phyloP scores from a whole-genome alignment of 1,284 basidiomycete genomes.

The Trametes polyzona region DNA sequence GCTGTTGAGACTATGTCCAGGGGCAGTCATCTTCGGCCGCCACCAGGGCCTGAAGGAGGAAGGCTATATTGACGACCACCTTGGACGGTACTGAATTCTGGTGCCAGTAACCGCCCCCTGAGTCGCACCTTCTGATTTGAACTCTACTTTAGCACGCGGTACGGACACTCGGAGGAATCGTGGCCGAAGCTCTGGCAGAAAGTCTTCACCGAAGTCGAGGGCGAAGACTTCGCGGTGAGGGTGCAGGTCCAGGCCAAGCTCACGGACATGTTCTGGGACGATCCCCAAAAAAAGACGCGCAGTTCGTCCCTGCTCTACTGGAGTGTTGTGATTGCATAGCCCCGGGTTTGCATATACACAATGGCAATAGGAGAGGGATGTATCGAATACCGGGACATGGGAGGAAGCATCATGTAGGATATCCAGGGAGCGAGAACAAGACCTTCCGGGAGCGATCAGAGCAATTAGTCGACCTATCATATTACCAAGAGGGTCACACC shows the following conservation, averaged over 20 bases:
- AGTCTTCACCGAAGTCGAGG: slow-evolving; percentile 32
- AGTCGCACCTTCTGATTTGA: not conserved
- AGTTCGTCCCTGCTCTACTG: slow-evolving; percentile 29
- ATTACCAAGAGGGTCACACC: too few relatives aligned
- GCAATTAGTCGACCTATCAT: too few relatives aligned
- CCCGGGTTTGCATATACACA: too few relatives aligned
- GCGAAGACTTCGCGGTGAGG: slow-evolving; percentile 26
- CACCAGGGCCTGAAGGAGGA: slow-evolving; percentile 36
- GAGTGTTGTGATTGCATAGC: slow-evolving; percentile 30
- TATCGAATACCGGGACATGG: too few relatives aligned
- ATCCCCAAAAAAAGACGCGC: not conserved
- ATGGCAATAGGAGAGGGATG: too few relatives aligned
- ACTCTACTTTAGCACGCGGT: slow-evolving; percentile 28
- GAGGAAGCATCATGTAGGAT: too few relatives aligned
- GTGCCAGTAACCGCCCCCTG: not conserved
- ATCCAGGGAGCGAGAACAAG: too few relatives aligned
- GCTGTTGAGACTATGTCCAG: slow-evolving; percentile 30
- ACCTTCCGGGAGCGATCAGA: too few relatives aligned
- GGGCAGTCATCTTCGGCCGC: slow-evolving; percentile 37
- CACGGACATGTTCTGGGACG: not conserved
- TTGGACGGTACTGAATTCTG: slow-evolving; percentile 28
- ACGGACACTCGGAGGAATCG: slow-evolving; percentile 34
- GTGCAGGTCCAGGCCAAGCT: slow-evolving; percentile 31
- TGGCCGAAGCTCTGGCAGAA: slow-evolving; percentile 36
- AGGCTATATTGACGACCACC: slow-evolving; percentile 35